Conservation (phyloP, 1,284 basidiomycete species). For the Cystobasidium slooffiae region DNA sequence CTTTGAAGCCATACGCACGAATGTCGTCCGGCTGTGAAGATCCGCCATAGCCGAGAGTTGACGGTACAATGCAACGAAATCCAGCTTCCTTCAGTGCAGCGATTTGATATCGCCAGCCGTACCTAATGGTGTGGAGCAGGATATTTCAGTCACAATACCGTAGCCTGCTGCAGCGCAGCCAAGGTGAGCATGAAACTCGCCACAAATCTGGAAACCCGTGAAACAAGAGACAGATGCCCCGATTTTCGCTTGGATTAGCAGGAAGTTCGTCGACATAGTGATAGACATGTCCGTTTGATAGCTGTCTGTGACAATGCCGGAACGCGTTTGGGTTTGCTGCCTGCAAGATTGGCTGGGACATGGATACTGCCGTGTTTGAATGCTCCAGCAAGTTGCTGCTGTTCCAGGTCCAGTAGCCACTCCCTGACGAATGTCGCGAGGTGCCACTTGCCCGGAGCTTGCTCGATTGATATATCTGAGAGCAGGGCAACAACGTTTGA, state of each 20-base stretch:
- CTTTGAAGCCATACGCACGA: conserved; percentile 46
- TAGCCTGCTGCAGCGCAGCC: background rate
- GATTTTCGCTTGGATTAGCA: background rate
- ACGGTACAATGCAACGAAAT: conserved; percentile 49
- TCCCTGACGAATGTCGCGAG: too few relatives aligned
- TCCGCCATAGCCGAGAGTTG: conserved; percentile 48
- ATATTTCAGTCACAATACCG: background rate
- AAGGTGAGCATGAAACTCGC: conserved; percentile 43
- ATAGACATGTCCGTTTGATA: conserved; percentile 42
- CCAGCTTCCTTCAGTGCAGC: conserved; percentile 46
- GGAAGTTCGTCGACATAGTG: conserved; percentile 48
- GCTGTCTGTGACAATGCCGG: conserved; percentile 9
- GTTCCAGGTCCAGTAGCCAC: too few relatives aligned
- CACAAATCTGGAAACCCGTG: conserved; percentile 51
- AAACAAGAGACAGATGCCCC: conserved; percentile 45
- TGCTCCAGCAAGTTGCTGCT: too few relatives aligned
- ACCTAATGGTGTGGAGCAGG: conserved; percentile 1
- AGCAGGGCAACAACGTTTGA: too few relatives aligned
- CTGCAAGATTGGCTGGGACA: background rate
- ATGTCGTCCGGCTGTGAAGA: conserved; percentile 44
- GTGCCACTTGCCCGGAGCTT: too few relatives aligned
- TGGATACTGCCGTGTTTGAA: too few relatives aligned
- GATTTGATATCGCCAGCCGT: conserved; percentile 46
- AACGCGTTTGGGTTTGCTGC: conserved; percentile 22
- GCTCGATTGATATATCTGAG: too few relatives aligned